These are phyloP conservation scores for Papiliotrema laurentii DNA, from an alignment of 1,284 basidiomycete genomes.

Conservation along the genomic window DNA sequence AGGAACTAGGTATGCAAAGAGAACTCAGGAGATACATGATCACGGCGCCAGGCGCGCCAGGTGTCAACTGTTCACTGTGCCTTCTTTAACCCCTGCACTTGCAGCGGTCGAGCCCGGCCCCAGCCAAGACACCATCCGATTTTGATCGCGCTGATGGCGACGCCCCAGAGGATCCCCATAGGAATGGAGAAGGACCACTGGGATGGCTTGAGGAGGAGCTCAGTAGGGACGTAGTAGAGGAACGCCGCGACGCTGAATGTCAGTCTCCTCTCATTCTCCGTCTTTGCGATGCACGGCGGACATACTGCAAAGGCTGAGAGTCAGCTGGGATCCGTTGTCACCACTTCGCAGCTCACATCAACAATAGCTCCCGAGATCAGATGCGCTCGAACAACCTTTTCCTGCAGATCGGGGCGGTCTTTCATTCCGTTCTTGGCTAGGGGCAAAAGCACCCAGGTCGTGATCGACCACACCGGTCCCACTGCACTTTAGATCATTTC, in stretches of 20 bases:
- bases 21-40: too few species aligned
- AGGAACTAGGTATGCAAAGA: too few species aligned
- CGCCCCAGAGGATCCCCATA: neutral
- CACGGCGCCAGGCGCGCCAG: neutral
- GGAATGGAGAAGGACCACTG: neutral
- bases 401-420: neutral
- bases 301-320: slow-evolving; percentile 1
- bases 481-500: neutral
- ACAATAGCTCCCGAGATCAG: slow-evolving; percentile 3
- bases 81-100: neutral
- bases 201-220: neutral
- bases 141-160: neutral
- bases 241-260: neutral
- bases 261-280: too few species aligned
- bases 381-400: slow-evolving; percentile 1
- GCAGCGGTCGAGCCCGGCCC: neutral
- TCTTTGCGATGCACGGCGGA: too few species aligned
- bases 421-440: slow-evolving; percentile 4
- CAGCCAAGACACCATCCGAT: slow-evolving; percentile 1
- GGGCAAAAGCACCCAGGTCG: neutral
- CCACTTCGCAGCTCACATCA: neutral
- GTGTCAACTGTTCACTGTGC: neutral
- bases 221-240: neutral
- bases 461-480: slow-evolving; percentile 2
- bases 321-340: neutral